Evolutionary conservation across 2,329 filamentous ascomycete species (phyloP), one percentile per base, ranked within the genome.

Genomic region (Blumeria hordei): DNA sequence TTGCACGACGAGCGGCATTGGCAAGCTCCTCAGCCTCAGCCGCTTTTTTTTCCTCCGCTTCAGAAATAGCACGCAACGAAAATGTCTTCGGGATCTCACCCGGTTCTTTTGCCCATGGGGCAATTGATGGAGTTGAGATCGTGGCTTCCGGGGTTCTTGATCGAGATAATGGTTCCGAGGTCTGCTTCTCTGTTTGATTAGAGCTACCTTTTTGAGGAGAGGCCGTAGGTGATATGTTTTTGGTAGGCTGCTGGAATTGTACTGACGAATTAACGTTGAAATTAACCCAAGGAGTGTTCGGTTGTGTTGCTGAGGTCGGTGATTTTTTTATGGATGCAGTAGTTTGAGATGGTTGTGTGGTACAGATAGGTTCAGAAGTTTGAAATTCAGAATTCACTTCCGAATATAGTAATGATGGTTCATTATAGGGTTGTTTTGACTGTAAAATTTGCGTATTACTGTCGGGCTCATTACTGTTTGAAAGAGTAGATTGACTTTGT

Each of bases 1-100:
- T 75, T 51, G 81, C 81, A 61, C 84, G 85, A 61, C 88, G 83
- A 57, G 83, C 76, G 44, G 85, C 83, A 37, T 81, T 80, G 14
- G 85, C 87, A 55, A 80, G 71, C 64, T 92, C 87, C 64, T 96
- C 90, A 11, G 79, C 81, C 69, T 93, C 85, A 54, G 90, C 90
- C 10, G 88, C 88, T 66, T 92, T 93, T 64, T 84, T 86, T 37
- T 90, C 90, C 67, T 98, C 92, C 4, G 86, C 83, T 67, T 94
- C 90, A 67, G 98, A 92, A 28, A 98, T 98, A 65, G 98, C 88
- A 69, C 88, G 94, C 59, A 98, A 72, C 57, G 88, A 95, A 1
- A 90, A 92, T 0, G 88, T 88, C 67, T 85, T 93, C 43, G 85
- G 79, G 28, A 75, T 70, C 57, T 79, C 74, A 52, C 84, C 82